Percentiles rank a stretch among this genome's conserved stretches.
Evolutionary conservation across 192 early-diverging fungal species (phyloP).

Genomic region (Thamnidium elegans): DNA sequence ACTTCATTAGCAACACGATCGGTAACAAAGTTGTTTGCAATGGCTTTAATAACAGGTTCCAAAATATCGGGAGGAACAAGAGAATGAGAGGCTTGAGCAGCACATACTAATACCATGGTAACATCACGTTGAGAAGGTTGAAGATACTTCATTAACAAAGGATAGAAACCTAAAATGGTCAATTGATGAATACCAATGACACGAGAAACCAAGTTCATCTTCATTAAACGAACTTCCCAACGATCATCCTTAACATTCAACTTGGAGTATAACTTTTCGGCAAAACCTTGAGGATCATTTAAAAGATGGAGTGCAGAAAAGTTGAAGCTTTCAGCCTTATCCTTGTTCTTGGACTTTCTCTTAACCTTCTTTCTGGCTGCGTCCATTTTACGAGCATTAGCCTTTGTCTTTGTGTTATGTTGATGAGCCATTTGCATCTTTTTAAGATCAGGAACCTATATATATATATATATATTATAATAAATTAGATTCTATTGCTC

Average conservation of each 20-base stretch:
- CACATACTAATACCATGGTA: conserved; percentile 84
- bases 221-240: conserved; percentile 86
- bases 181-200: conserved; percentile 96
- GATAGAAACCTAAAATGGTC: conserved; percentile 86
- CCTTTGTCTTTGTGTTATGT: conserved; percentile 87
- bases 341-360: conserved; percentile 63
- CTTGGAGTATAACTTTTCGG: conserved; percentile 90
- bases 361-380: conserved; percentile 73
- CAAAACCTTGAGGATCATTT: conserved; percentile 97
- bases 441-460: conserved; percentile 59
- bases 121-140: conserved; percentile 95
- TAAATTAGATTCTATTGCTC: background rate
- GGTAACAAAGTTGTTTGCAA: conserved; percentile 96
- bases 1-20: conserved; percentile 90
- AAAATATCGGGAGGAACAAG: conserved; percentile 93
- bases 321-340: conserved; percentile 72
- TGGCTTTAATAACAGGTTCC: conserved; percentile 80
- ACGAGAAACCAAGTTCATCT: conserved; percentile 93
- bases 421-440: conserved; percentile 74
- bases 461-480: no score
- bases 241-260: conserved; percentile 74
- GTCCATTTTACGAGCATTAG: conserved; percentile 72
- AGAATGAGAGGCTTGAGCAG: conserved; percentile 90
- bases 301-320: conserved; percentile 94
- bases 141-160: conserved; percentile 90